phyloP scores from a whole-genome alignment of 352 stramenopile species.

The Phytophthora colocasiae region DNA sequence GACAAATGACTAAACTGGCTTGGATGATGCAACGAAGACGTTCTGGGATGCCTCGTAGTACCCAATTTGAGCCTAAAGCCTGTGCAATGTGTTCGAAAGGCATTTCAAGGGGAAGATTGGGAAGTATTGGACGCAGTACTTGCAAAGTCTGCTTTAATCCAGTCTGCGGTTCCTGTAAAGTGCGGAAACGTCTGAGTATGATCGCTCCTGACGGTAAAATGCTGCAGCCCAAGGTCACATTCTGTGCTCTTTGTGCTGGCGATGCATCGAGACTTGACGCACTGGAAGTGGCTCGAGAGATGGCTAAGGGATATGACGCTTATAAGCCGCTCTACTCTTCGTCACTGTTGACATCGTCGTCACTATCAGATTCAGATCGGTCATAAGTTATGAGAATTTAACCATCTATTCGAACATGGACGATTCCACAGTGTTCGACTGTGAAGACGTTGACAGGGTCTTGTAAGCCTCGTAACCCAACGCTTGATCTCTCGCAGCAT shows the following conservation, averaged over 20 bases:
- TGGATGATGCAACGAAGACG: conserved; percentile 27
- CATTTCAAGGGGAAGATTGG: conserved; percentile 3
- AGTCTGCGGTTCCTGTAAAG: conserved; percentile 7
- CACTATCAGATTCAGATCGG: background rate
- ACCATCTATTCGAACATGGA: conserved; percentile 16
- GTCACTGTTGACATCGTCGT: background rate
- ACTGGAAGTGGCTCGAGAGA: conserved; percentile 1
- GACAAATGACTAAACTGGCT: conserved; percentile 32
- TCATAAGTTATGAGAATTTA: background rate
- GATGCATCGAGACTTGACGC: conserved; percentile 3
- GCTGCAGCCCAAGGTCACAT: conserved; percentile 11
- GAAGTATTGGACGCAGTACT: conserved; percentile 7
- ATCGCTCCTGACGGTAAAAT: conserved; percentile 5
- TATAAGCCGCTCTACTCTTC: background rate
- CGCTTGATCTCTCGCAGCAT: conserved; percentile 25
- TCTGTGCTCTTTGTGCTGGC: background rate
- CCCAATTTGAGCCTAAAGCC: background rate
- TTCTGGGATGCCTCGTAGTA: background rate
- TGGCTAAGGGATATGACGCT: conserved; percentile 1
- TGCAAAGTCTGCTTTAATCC: conserved; percentile 9
- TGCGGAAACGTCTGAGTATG: conserved; percentile 4
- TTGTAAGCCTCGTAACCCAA: conserved; percentile 31
- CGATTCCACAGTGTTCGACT: conserved; percentile 18
- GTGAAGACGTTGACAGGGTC: conserved; percentile 18
- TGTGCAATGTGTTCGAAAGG: conserved; percentile 14